Evolutionary conservation across 164 flowering plant species (phyloP), one percentile per base, ranked within the genome.

Genomic region (Chloranthus sessilifolius): DNA sequence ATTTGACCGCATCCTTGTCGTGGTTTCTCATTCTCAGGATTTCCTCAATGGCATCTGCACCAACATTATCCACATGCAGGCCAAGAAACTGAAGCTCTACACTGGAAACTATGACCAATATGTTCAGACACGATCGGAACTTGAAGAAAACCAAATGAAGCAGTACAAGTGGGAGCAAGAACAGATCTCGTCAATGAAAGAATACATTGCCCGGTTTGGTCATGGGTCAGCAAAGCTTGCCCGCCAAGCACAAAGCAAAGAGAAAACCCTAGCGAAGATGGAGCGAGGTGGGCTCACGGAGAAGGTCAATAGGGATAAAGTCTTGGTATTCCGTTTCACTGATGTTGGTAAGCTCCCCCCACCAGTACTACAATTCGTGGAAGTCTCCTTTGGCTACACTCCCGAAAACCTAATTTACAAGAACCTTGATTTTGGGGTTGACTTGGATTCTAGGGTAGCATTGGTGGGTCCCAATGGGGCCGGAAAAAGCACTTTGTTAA

Each of bases 11-110:
- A 85, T 87, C 27, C 65, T 82, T 9, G 82, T 82, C 8, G 85
- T 82, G 30, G 94, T 85, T 15, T 85, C 94, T 0, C 94, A 85
- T 41, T 87, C 80, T 52, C 68, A 83, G 14, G 95, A 85, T 60
- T 85, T 82, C 51, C 83, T 85, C 1, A 85, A 82, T 58, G 58
- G 81, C 3, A 85, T 85, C 12, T 85, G 89, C 66, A 72, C 27
- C 50, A 85, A 85, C 20, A 82, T 85, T 22, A 80, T 85, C 29
- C 94, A 85, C 63, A 84, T 82, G 43, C 84, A 80, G 71, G 88
- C 82, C 43, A 27, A 59, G 63, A 85, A 82, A 48, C 89, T 82
- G 25, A 79, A 80, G 12, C 58, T 74, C 37, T 80, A 82, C 50
- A 75, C 81, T 29, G 95, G 95, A 11, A 82, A 82, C 53, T 85